Percentiles rank a stretch among this genome's conserved stretches.
Evolutionary conservation across 352 stramenopile genomes (phyloP).

Genomic region (Globisporangium heterothallicum): DNA sequence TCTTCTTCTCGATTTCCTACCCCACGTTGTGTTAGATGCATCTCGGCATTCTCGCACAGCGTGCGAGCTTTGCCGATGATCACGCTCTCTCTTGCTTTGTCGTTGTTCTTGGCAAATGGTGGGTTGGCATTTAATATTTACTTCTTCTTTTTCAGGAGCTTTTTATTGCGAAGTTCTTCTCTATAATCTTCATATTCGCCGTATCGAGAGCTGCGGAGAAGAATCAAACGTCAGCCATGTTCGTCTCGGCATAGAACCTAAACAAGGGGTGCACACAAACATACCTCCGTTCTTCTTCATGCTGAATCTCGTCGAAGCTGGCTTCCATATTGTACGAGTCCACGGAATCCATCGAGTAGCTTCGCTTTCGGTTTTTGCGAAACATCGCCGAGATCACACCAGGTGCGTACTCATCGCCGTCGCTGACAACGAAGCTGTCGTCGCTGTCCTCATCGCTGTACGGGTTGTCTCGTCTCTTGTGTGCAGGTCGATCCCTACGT

Average conservation of each 20-base stretch:
- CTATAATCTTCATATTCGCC: constrained; percentile 81
- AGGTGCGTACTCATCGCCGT: constrained; percentile 69
- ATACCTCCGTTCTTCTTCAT: constrained; percentile 81
- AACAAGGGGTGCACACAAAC: background rate
- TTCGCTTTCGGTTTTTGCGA: constrained; percentile 61
- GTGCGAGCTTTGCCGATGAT: too few species aligned
- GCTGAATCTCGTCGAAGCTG: constrained; percentile 79
- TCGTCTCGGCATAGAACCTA: background rate
- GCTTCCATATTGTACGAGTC: constrained; percentile 87
- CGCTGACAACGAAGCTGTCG: constrained; percentile 83
- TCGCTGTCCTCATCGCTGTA: constrained; percentile 85
- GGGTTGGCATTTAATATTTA: constrained; percentile 23
- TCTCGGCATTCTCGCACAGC: too few species aligned
- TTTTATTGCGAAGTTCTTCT: constrained; percentile 84
- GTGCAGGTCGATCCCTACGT: constrained; percentile 13
- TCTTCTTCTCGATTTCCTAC: too few species aligned
- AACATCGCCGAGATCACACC: constrained; percentile 80
- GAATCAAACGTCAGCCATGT: background rate
- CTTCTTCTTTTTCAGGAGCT: constrained; percentile 74
- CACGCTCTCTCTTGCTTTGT: too few species aligned
- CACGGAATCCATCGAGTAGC: constrained; percentile 72
- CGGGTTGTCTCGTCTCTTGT: constrained; percentile 38
- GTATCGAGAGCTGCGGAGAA: constrained; percentile 43
- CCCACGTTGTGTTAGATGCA: too few species aligned
- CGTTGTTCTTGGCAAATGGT: too few species aligned